Base-by-base conservation (phyloP, 768 basidiomycete species). In the Collybiopsis luxurians region DNA sequence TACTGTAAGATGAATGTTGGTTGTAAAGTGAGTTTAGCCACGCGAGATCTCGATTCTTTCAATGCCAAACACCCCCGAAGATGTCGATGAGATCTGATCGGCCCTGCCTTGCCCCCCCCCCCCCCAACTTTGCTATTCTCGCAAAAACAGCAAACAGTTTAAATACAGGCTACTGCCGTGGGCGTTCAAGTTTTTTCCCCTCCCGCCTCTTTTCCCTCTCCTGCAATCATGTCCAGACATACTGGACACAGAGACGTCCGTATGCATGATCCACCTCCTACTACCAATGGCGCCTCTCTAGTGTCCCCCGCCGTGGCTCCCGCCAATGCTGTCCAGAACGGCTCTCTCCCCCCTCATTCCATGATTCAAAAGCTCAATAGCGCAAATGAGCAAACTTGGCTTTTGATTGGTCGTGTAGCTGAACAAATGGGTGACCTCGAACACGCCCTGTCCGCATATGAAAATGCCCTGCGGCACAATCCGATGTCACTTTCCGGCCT, bases 381-480 rank as follows among this genome's bases (percentile, higher is more conserved):
- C 34, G 92, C 94, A 50, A 96, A 97, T 72, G 95, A 96, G 69
- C 89, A 92, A 72, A 96, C 95, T 42, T 97, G 95, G 95, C 83
- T 95, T 60, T 76, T 95, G 64, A 95, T 96, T 70, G 95, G 94
- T 92, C 86, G 91, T 55, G 90, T 97, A 55, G 94, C 95, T 49
- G 97, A 98, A 71, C 92, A 95, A 70, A 90, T 98, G 86, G 83
- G 87, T 61, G 92, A 98, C 77, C 81, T 92, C 66, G 95, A 97
- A 67, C 88, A 94, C 61, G 96, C 97, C 47, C 79, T 93, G 64
- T 84, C 84, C 43, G 93, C 95, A 59, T 99, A 98, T 75, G 96
- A 98, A 74, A 87, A 90, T 67, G 95, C 95, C 2, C 80, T 98
- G 62, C 87, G 94, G 73, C 95, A 98, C 77, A 98, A 98, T 67